Evolutionary conservation across 1,284 basidiomycete species (phyloP).

Genomic region (Blastosporella zonata): DNA sequence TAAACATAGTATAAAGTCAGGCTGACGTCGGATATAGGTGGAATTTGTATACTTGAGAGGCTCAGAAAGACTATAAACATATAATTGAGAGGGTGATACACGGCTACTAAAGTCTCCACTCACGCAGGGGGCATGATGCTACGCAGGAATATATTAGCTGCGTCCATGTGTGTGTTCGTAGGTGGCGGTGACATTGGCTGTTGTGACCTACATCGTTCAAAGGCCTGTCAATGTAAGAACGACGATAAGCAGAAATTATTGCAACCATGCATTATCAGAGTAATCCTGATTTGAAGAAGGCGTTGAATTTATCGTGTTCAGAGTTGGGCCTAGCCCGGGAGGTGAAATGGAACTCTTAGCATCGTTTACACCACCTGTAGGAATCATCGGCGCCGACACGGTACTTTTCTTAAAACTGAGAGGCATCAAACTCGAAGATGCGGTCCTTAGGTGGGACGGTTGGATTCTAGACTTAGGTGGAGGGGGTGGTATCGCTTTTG

Average conservation of each 20-base stretch:
- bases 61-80: constrained; percentile 29
- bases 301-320: too few species aligned
- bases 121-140: constrained; percentile 41
- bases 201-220: not conserved
- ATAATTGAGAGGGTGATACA: not conserved
- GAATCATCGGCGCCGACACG: constrained; percentile 10
- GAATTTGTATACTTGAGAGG: constrained; percentile 28
- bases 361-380: constrained; percentile 1
- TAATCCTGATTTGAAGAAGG: not conserved
- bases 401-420: constrained; percentile 45
- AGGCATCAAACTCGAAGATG: constrained; percentile 22
- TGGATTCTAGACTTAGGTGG: constrained; percentile 13
- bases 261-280: not conserved
- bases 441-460: constrained; percentile 17
- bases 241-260: not conserved
- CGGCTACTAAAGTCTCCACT: constrained; percentile 16
- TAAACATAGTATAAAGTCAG: constrained; percentile 8
- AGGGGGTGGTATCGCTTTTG: constrained; percentile 28
- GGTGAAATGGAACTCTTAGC: not conserved
- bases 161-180: constrained; percentile 17
- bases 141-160: constrained; percentile 35
- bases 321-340: constrained; percentile 7
- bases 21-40: not conserved
- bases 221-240: not conserved
- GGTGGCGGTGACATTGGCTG: not conserved